Evolutionary conservation across 2,329 filamentous ascomycete genomes (phyloP).

Genomic region (Hymenoscyphus occultus): DNA sequence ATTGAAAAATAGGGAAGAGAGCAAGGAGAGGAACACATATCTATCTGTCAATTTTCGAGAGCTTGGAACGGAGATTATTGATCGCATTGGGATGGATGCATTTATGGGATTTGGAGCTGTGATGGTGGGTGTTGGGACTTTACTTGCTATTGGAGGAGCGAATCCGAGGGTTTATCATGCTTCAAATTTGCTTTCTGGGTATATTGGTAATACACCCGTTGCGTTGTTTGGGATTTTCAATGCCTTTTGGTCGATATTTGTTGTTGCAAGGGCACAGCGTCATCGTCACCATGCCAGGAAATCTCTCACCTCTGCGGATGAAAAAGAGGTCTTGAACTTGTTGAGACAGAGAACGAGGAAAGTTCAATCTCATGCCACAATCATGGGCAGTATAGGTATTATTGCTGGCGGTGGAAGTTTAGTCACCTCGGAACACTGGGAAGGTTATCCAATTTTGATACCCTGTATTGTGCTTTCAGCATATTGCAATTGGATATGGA

Average conservation of each 20-base stretch:
- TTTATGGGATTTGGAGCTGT: conserved; percentile 49
- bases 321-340: conserved; percentile 21
- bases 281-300: conserved; percentile 37
- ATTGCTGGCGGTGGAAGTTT: conserved; percentile 49
- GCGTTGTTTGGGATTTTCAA: conserved; percentile 50
- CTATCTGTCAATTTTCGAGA: conserved; percentile 48
- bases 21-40: conserved; percentile 37
- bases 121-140: conserved; percentile 49
- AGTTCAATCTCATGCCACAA: conserved; percentile 44
- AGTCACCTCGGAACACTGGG: conserved; percentile 50
- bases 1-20: conserved; percentile 31
- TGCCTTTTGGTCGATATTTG: conserved; percentile 45
- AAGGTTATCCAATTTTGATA: conserved; percentile 50
- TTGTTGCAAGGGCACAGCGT: conserved; percentile 41
- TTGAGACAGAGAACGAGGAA: conserved; percentile 40
- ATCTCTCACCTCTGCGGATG: conserved; percentile 29
- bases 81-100: conserved; percentile 50
- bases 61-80: conserved; percentile 48
- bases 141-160: conserved; percentile 52
- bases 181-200: conserved; percentile 54
- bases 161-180: conserved; percentile 42
- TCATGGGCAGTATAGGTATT: conserved; percentile 46
- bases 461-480: conserved; percentile 48
- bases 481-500: conserved; percentile 49
- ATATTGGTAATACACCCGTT: conserved; percentile 51